These are phyloP conservation scores for Anaeramoeba ignava DNA, from an alignment of 78 protist genomes.

Conservation along the genomic window DNA sequence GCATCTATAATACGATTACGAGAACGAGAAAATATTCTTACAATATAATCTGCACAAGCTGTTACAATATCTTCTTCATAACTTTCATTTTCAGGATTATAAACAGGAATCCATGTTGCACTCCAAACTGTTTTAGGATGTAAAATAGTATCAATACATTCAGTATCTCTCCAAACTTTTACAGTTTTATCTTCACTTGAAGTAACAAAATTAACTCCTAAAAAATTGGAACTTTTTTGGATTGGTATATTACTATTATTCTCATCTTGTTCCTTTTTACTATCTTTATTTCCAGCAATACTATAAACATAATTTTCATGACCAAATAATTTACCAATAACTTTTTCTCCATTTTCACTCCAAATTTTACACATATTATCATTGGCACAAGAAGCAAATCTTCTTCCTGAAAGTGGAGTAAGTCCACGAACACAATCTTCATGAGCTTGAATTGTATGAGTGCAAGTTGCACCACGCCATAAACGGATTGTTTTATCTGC, in stretches of 20 bases:
- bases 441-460: slow-evolving; percentile 30
- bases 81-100: too few species aligned
- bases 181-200: slow-evolving; percentile 46
- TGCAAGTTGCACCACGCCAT: slow-evolving; percentile 29
- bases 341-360: too few species aligned
- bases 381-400: slow-evolving; percentile 39
- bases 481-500: slow-evolving; percentile 54
- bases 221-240: too few species aligned
- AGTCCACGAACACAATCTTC: slow-evolving; percentile 56
- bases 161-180: slow-evolving; percentile 33
- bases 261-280: too few species aligned
- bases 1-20: slow-evolving; percentile 11
- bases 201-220: slow-evolving; percentile 26
- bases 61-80: slow-evolving; percentile 47
- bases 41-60: slow-evolving; percentile 52
- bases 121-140: slow-evolving; percentile 58
- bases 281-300: too few species aligned
- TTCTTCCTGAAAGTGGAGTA: slow-evolving; percentile 37
- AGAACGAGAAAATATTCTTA: slow-evolving; percentile 27
- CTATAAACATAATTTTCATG: slow-evolving; percentile 33
- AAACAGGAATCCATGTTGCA: slow-evolving; percentile 10
- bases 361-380: too few species aligned
- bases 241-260: too few species aligned
- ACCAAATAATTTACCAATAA: slow-evolving; percentile 5
- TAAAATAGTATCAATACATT: slow-evolving; percentile 34